These are phyloP conservation scores for Globisporangium yorkense DNA, from an alignment of 352 stramenopile species.

Conservation along the genomic window DNA sequence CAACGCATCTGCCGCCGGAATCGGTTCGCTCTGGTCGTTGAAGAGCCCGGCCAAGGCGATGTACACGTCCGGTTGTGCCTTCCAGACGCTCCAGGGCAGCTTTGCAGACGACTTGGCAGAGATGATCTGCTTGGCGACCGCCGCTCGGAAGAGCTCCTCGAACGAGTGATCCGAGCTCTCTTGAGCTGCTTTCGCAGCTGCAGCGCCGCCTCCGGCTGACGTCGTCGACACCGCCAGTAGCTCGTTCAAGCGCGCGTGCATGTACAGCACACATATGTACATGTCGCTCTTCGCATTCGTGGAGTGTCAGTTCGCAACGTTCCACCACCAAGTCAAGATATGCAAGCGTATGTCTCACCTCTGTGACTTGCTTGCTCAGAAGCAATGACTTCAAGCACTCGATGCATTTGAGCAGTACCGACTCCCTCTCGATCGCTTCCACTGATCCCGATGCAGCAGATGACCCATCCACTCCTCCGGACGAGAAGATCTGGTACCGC, in stretches of 20 bases:
- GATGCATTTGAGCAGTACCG: conserved; percentile 41
- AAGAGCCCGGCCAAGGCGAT: conserved; percentile 45
- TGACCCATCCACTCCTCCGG: background rate
- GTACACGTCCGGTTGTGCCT: conserved; percentile 33
- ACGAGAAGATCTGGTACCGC: conserved; percentile 42
- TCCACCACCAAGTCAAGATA: no score
- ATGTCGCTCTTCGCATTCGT: conserved; percentile 16
- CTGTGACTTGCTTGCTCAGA: conserved; percentile 28
- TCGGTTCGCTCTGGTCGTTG: conserved; percentile 30
- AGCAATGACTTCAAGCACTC: conserved; percentile 43
- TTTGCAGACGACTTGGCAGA: conserved; percentile 5
- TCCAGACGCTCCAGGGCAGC: conserved; percentile 33
- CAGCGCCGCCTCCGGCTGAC: conserved; percentile 1
- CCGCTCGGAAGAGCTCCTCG: conserved; percentile 39
- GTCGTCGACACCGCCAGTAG: conserved; percentile 27
- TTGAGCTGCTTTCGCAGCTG: conserved; percentile 14
- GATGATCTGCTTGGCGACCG: conserved; percentile 1
- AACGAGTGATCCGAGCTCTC: conserved; percentile 35
- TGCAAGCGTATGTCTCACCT: conserved; percentile 10
- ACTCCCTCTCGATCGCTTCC: conserved; percentile 15
- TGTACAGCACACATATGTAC: conserved; percentile 51
- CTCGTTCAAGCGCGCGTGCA: conserved; percentile 56
- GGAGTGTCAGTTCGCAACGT: background rate
- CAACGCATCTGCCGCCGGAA: conserved; percentile 47
- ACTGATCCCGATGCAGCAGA: conserved; percentile 1